Conservation (phyloP, 2,329 filamentous ascomycete species). For the Stagonosporopsis vannaccii region DNA sequence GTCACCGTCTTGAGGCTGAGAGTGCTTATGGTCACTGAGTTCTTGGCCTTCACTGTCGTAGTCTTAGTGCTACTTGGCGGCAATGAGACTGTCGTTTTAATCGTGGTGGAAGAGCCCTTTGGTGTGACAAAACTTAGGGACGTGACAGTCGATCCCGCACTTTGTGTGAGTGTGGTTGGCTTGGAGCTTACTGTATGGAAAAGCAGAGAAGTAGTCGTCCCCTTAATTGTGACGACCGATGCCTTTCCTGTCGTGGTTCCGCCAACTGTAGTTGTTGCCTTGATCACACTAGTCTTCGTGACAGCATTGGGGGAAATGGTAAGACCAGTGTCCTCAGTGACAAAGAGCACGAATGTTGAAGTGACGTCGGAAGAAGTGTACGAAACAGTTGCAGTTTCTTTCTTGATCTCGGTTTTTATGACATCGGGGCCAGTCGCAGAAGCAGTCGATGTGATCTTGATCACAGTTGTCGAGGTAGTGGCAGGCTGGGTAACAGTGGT, state of each 20-base stretch:
- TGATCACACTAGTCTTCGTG: conserved; percentile 23
- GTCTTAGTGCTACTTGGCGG: conserved; percentile 33
- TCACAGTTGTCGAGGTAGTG: conserved; percentile 30
- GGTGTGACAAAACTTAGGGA: conserved; percentile 25
- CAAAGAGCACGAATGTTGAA: conserved; percentile 23
- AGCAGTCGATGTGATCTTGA: conserved; percentile 20
- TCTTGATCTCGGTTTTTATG: conserved; percentile 20
- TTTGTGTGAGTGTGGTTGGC: conserved; percentile 35
- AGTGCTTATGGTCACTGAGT: conserved; percentile 24
- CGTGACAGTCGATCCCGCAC: conserved; percentile 24
- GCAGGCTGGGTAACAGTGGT: conserved; percentile 27
- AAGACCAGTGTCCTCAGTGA: conserved; percentile 35
- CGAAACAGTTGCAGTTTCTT: conserved; percentile 36
- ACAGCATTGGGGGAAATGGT: conserved; percentile 27
- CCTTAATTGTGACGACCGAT: conserved; percentile 23
- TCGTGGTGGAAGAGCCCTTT: conserved; percentile 21
- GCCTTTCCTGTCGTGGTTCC: conserved; percentile 25
- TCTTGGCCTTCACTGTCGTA: conserved; percentile 30
- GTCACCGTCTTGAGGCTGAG: conserved; percentile 37
- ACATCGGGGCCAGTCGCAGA: conserved; percentile 24
- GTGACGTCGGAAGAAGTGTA: conserved; percentile 38
- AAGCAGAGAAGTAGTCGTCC: conserved; percentile 29
- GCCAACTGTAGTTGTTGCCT: conserved; percentile 12
- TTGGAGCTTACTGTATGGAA: conserved; percentile 34
- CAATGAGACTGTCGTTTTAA: conserved; percentile 20